phyloP scores from a whole-genome alignment of 169 alveolate species.

The Cryptosporidium xiaoi region DNA sequence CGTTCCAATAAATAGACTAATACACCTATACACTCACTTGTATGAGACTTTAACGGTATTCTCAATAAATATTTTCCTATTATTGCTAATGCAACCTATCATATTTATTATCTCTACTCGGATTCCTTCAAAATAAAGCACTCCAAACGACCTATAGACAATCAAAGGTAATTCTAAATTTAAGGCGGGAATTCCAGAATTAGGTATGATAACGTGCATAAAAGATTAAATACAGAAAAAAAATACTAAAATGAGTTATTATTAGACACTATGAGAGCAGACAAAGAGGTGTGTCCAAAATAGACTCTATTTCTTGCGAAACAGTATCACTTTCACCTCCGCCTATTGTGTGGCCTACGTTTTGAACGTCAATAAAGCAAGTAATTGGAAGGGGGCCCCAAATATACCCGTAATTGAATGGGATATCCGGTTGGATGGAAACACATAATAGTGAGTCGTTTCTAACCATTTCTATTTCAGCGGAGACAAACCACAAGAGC shows the following conservation, averaged over 20 bases:
- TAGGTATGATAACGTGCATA: background rate
- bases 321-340: conserved; percentile 6
- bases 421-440: conserved; percentile 63
- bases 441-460: conserved; percentile 52
- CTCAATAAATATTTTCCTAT: background rate
- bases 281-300: conserved; percentile 57
- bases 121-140: no score
- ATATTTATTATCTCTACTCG: no score
- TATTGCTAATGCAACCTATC: no score
- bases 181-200: conserved; percentile 6
- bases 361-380: conserved; percentile 44
- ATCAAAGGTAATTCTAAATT: background rate
- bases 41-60: background rate
- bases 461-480: conserved; percentile 21
- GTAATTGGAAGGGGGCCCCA: conserved; percentile 74
- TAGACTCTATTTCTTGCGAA: conserved; percentile 48
- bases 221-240: no score
- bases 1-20: background rate
- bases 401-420: conserved; percentile 50
- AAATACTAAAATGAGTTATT: no score
- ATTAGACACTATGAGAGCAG: conserved; percentile 2
- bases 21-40: background rate
- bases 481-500: conserved; percentile 58
- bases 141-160: no score
- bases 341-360: background rate